A percentile compares a stretch with the other conserved stretches of the same genome.
Evolutionary conservation across 371 early-diverging fungal species (phyloP).

Genomic region (Mucor saturninus): DNA sequence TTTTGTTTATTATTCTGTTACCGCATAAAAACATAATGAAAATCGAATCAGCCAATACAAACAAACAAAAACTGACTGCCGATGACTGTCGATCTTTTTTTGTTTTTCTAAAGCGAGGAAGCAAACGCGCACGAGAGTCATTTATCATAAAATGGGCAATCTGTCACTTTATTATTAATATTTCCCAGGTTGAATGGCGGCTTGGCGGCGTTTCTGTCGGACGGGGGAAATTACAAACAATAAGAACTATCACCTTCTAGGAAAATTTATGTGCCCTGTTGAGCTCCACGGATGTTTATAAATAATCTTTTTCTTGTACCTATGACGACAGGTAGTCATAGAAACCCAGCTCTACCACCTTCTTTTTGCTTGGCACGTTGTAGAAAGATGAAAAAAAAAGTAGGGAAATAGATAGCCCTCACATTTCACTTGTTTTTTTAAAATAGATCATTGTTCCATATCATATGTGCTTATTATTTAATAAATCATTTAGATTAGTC

Average conservation of each 20-base stretch:
- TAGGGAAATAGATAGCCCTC: too few relatives aligned
- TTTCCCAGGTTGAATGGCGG: neutral
- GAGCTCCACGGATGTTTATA: too few relatives aligned
- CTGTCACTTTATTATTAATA: too few relatives aligned
- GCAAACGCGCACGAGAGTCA: neutral
- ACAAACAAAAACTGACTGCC: neutral
- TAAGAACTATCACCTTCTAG: neutral
- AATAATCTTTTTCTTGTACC: too few relatives aligned
- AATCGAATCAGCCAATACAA: slow-evolving; percentile 1
- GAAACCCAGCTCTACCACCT: too few relatives aligned
- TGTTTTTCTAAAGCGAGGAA: neutral
- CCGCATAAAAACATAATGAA: neutral
- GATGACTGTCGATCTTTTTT: slow-evolving; percentile 1
- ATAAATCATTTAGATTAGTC: too few relatives aligned
- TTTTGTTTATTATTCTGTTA: neutral
- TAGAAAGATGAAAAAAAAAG: too few relatives aligned
- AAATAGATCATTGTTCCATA: too few relatives aligned
- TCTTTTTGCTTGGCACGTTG: too few relatives aligned
- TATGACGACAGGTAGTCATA: too few relatives aligned
- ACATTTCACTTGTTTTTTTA: too few relatives aligned
- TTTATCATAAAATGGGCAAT: neutral
- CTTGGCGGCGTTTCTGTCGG: neutral
- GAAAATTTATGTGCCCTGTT: neutral
- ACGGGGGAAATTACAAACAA: neutral
- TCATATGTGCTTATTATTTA: too few relatives aligned